These are phyloP conservation scores for Paramecium tetraurelia DNA, from an alignment of 73 alveolate species.

Conservation along the genomic window DNA sequence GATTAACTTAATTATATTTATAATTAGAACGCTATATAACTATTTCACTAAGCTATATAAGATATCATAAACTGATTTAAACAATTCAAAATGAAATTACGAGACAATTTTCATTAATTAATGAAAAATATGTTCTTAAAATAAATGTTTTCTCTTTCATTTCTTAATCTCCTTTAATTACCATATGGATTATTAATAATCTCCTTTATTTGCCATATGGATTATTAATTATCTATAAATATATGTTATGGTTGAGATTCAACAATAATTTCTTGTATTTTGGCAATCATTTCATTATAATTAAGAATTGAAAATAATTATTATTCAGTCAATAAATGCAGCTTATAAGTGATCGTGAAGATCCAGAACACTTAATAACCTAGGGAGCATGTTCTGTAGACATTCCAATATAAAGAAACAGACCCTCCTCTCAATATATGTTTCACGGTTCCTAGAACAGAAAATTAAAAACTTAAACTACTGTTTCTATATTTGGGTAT, in stretches of 20 bases:
- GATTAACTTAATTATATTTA: not conserved
- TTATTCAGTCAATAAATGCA: not conserved
- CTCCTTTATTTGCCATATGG: no score
- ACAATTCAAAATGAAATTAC: not conserved
- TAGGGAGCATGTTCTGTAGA: not conserved
- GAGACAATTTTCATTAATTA: not conserved
- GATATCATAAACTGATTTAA: not conserved
- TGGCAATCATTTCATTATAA: not conserved
- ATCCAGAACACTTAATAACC: not conserved
- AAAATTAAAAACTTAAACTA: not conserved
- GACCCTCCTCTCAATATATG: not conserved
- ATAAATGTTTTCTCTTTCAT: not conserved
- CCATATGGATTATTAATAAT: no score
- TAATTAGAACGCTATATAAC: not conserved
- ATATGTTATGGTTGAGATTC: not conserved
- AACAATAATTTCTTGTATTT: not conserved
- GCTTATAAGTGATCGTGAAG: not conserved
- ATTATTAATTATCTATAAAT: not conserved
- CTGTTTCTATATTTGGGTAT: not conserved
- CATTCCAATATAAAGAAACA: not conserved
- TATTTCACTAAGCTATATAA: not conserved
- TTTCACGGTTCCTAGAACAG: not conserved
- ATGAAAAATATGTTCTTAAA: no score
- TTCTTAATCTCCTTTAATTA: not conserved
- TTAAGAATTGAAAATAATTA: not conserved